Base-by-base conservation (phyloP, 179 eudicot species). In the Sideroxylon spinosum region DNA sequence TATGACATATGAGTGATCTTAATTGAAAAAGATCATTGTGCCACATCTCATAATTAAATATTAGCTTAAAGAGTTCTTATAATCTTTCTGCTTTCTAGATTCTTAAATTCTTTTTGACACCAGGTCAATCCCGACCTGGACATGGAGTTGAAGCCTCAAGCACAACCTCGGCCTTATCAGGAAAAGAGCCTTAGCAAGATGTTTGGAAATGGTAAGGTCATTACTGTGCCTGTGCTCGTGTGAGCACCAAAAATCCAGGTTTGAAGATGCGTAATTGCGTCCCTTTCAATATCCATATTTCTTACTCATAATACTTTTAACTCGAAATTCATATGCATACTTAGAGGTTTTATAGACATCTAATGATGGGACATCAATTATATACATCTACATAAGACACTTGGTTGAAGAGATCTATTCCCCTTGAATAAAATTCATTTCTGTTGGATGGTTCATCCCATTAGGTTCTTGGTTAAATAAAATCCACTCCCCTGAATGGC, bases 151-250 rank as follows among this genome's bases (percentile, higher is more conserved):
- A 95, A 95, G 87, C 99, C 99, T 75, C 97, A 91, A 78, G 99
- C 99, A 78, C 98, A 92, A 76, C 97, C 99, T 32, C 97, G 98
- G 2, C 98, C 99, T 8, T 95, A 95, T 81, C 98, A 92, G 82
- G 99, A 94, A 77, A 95, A 95, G 86, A 95, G 98, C 81, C 98
- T 95, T 44, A 94, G 98, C 81, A 95, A 95, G 89, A 95, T 95
- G 99, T 95, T 94, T 87, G 99, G 99, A 83, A 95, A 94, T 85
- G 99, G 99, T 94, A 83, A 89, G 71, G 28, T 64, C 49, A 55
- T 80, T 59, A 65, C 2, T 5, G 32, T 75, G 44, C 2, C 9
- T 75, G 4, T 70, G 56, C 50, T 5, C 28, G 22, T 48, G 74
- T 20, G 74, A 23, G 1, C 11, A 20, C 23, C 19, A 28, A 60